Conservation (phyloP, 495 filamentous ascomycete species). For the Hyaloscypha finlandica region DNA sequence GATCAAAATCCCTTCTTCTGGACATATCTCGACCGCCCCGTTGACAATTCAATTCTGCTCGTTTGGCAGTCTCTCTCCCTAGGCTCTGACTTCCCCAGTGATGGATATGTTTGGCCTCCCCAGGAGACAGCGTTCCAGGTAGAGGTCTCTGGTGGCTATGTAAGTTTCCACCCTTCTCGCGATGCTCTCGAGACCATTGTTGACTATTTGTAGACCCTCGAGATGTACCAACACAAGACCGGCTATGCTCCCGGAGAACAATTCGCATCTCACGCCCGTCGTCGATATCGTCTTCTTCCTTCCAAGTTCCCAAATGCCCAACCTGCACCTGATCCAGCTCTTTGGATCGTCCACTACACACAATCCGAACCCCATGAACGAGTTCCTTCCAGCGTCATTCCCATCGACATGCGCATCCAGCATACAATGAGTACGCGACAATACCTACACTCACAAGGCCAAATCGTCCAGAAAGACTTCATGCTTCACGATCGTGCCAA, state of each 20-base stretch:
- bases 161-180: constrained; percentile 45
- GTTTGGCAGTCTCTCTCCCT: constrained; percentile 81
- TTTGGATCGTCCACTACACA: constrained; percentile 95
- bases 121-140: constrained; percentile 70
- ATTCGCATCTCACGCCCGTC: constrained; percentile 70
- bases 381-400: constrained; percentile 65
- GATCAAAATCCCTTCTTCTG: constrained; percentile 80
- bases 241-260: constrained; percentile 74
- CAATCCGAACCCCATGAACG: constrained; percentile 70
- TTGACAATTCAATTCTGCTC: constrained; percentile 77
- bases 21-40: constrained; percentile 83
- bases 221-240: constrained; percentile 77
- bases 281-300: constrained; percentile 79
- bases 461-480: constrained; percentile 87
- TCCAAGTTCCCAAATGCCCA: constrained; percentile 58
- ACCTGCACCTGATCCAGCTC: constrained; percentile 70
- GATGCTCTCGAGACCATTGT: background rate
- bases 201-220: constrained; percentile 52
- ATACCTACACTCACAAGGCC: constrained; percentile 74
- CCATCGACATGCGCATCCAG: constrained; percentile 58
- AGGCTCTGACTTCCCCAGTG: constrained; percentile 73
- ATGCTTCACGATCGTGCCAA: constrained; percentile 84
- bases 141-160: constrained; percentile 71
- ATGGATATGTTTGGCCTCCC: constrained; percentile 90
- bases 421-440: constrained; percentile 61